Percentiles rank a stretch among this genome's conserved stretches.
Conservation (phyloP, 805 yeast species). For the Zygosaccharomyces bisporus region DNA sequence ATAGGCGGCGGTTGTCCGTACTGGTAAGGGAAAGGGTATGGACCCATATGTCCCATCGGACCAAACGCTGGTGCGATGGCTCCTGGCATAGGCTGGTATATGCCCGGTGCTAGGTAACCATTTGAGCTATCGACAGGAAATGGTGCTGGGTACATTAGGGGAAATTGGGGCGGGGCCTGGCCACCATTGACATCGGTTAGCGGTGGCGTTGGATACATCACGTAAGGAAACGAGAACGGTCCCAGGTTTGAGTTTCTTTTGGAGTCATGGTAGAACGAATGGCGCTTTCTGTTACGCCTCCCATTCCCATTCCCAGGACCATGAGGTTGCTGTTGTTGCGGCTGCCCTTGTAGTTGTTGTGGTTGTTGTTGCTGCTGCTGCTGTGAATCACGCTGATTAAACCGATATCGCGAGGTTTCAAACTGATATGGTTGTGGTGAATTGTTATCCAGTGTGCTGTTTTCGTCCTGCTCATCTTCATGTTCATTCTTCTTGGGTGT, state of each 20-base stretch:
- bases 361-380: slow-evolving; percentile 1
- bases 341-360: slow-evolving; percentile 12
- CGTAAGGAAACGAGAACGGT: slow-evolving; percentile 13
- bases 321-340: slow-evolving; percentile 5
- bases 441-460: slow-evolving; percentile 9
- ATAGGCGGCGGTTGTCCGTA: slow-evolving; percentile 6
- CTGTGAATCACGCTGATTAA: slow-evolving; percentile 12
- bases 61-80: slow-evolving; percentile 1
- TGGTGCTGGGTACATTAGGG: slow-evolving; percentile 13
- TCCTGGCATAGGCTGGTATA: slow-evolving; percentile 13
- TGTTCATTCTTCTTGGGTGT: slow-evolving; percentile 27
- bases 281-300: slow-evolving; percentile 1
- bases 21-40: slow-evolving; percentile 8
- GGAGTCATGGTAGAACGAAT: slow-evolving; percentile 11
- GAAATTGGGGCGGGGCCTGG: slow-evolving; percentile 4
- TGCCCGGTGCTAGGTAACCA: slow-evolving; percentile 11
- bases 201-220: slow-evolving; percentile 16
- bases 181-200: slow-evolving; percentile 6
- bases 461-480: slow-evolving; percentile 16
- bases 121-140: slow-evolving; percentile 14
- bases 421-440: slow-evolving; percentile 28
- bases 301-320: slow-evolving; percentile 6
- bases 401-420: slow-evolving; percentile 25
- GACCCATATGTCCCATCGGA: slow-evolving; percentile 5
- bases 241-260: slow-evolving; percentile 11